Evolutionary conservation across 257 asterid species (phyloP), one percentile per base, ranked within the genome.

Genomic region (Jacaranda mimosifolia): DNA sequence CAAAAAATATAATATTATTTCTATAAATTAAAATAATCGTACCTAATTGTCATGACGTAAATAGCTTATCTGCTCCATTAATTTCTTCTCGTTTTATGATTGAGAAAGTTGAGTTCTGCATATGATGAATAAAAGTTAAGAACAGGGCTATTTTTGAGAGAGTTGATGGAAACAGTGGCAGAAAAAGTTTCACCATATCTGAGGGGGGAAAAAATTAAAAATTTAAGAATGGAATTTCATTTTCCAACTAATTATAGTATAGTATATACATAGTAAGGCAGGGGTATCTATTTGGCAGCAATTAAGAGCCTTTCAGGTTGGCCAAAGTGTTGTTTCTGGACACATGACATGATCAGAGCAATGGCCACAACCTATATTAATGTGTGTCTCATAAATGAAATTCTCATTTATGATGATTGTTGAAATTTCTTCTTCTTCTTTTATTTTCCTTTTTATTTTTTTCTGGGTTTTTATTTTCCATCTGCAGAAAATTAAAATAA

Each of bases 281-380:
- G 80, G 32, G 83, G 75, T 75, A 48, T 79, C 76, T 81, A 74
- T 82, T 74, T 77, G 76, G 86, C 79, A 72, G 81, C 57, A 78
- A 77, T 74, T 80, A 18, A 84, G 81, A 70, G 72, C 76, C 62
- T 76, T 77, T 76, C 78, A 82, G 86, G 86, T 86, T 83, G 88
- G 84, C 85, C 83, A 80, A 72, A 79, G 78, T 83, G 74, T 76
- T 87, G 85, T 81, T 82, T 87, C 79, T 80, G 83, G 85, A 86
- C 88, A 83, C 92, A 86, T 86, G 88, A 85, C 90, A 84, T 80
- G 88, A 82, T 82, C 87, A 84, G 79, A 88, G 69, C 86, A 82
- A 65, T 87, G 84, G 83, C 83, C 89, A 85, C 89, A 77, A 15
- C 85, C 84, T 56, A 80, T 80, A 81, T 83, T 78, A 81, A 83